Evolutionary conservation across 1,139 yeast species (phyloP).

Genomic region (Pichia terricola): DNA sequence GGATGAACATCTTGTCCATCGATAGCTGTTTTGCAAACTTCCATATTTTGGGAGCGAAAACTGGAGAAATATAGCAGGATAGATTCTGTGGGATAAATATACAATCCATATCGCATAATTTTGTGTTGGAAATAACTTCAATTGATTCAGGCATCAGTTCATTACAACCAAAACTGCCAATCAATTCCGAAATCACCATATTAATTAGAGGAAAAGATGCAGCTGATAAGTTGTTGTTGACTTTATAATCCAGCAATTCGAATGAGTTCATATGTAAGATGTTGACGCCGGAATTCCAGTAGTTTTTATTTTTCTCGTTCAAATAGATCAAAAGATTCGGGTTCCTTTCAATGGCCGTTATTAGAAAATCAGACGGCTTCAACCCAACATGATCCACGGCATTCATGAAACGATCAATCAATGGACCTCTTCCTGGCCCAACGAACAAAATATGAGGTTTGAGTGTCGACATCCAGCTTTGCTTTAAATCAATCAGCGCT

Average conservation of each 20-base stretch:
- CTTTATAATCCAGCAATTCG: background rate
- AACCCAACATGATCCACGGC: conserved; percentile 30
- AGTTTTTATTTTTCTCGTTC: conserved; percentile 30
- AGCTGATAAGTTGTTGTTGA: background rate
- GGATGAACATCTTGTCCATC: conserved; percentile 49
- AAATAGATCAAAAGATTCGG: conserved; percentile 46
- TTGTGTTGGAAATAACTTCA: conserved; percentile 24
- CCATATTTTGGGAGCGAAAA: conserved; percentile 40
- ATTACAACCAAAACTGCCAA: conserved; percentile 90
- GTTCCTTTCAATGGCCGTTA: conserved; percentile 66
- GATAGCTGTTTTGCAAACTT: conserved; percentile 11
- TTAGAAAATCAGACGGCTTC: conserved; percentile 24
- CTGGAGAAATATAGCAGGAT: conserved; percentile 55
- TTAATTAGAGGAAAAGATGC: conserved; percentile 26
- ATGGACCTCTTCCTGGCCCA: conserved; percentile 86
- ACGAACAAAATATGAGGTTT: conserved; percentile 42
- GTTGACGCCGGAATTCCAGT: conserved; percentile 40
- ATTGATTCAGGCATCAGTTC: conserved; percentile 81
- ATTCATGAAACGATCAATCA: conserved; percentile 44
- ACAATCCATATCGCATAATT: conserved; percentile 28
- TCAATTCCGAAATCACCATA: conserved; percentile 65
- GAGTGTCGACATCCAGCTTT: background rate
- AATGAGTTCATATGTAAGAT: conserved; percentile 53
- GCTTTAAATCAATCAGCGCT: conserved; percentile 39
- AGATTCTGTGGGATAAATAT: conserved; percentile 58